Evolutionary conservation across 2,329 filamentous ascomycete species (phyloP).

Genomic region (Teratosphaeria pseudoeucalypti): DNA sequence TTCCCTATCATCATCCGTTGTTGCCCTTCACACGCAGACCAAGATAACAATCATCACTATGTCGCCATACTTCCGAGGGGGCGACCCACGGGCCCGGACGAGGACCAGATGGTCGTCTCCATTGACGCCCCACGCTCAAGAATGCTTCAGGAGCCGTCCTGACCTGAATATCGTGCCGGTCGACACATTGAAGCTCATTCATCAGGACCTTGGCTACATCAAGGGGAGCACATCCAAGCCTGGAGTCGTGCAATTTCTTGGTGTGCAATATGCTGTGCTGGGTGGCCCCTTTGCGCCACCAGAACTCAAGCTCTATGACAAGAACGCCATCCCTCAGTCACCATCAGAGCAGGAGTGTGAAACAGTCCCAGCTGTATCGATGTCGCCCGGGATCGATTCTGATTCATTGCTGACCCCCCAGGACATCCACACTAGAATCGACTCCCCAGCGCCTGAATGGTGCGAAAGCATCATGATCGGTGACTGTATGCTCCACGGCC

Average conservation of each 20-base stretch:
- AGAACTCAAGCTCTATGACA: constrained; percentile 21
- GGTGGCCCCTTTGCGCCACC: constrained; percentile 28
- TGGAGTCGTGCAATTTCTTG: constrained; percentile 25
- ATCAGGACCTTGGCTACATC: constrained; percentile 16
- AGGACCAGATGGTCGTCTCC: background rate
- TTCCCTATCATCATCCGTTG: background rate
- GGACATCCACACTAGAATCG: background rate
- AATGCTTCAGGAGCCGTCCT: background rate
- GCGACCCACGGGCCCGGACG: background rate
- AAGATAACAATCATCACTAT: background rate
- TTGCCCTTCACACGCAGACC: background rate
- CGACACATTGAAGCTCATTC: constrained; percentile 5
- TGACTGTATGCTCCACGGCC: constrained; percentile 36
- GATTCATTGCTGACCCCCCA: background rate
- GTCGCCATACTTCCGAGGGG: background rate
- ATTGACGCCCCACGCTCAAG: background rate
- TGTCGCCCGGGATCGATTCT: background rate
- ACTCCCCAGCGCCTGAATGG: constrained; percentile 36
- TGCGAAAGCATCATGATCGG: constrained; percentile 39
- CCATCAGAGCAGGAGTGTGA: background rate
- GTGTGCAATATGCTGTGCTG: constrained; percentile 30
- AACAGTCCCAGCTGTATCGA: background rate
- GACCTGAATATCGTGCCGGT: background rate
- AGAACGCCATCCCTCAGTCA: background rate
- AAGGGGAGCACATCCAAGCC: constrained; percentile 11